Evolutionary conservation across 139 green algal species (phyloP), one percentile per base, ranked within the genome.

Genomic region (Volvox africanus): DNA sequence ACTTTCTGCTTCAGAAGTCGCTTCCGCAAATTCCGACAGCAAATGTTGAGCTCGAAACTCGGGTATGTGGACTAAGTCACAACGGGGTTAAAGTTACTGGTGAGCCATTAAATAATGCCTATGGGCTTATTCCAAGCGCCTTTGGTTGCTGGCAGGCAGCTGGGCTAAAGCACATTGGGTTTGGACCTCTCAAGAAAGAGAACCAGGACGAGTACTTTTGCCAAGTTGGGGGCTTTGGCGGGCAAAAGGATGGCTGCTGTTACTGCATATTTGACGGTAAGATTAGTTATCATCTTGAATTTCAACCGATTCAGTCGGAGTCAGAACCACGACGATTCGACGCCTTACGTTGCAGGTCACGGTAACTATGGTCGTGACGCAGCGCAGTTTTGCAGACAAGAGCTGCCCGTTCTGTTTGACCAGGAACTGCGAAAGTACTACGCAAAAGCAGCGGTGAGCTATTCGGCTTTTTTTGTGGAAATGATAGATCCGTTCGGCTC

Each of bases 141-240:
- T 81, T 26, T 81, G 78, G 20, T 32, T 84, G 65, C 24, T 84
- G 5, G 21, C 91, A 94, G 91, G 92, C 90, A 13, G 92, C 92
- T 24, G 92, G 93, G 0, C 44, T 94, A n/a, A 93, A 92, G 69
- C 93, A 95, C 87, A 95, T 95, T 36, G 93, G 93, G 0, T 95
- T 94, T 81, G 92, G 93, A 0, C 93, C 93, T 0, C 91, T 95
- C 33, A 95, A 95, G 35, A 92, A 90, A 12, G 93, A 95, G 80
- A 94, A 95, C 85, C 93, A 95, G 90, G 93, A 95, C 77, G 93
- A 95, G 44, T 94, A 93, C 44, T 93, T 89, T 68, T 87, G 93
- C 26, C 91, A 93, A 78, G 88, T 91, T 11, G 88, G 77, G 55
- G 77, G 89, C 22, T 93, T 91, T 65, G 90, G 93, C 5, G 92